A percentile compares a stretch with the other conserved stretches of the same genome.
Evolutionary conservation across 2,329 filamentous ascomycete species (phyloP).

Genomic region (Blastomyces percursus): DNA sequence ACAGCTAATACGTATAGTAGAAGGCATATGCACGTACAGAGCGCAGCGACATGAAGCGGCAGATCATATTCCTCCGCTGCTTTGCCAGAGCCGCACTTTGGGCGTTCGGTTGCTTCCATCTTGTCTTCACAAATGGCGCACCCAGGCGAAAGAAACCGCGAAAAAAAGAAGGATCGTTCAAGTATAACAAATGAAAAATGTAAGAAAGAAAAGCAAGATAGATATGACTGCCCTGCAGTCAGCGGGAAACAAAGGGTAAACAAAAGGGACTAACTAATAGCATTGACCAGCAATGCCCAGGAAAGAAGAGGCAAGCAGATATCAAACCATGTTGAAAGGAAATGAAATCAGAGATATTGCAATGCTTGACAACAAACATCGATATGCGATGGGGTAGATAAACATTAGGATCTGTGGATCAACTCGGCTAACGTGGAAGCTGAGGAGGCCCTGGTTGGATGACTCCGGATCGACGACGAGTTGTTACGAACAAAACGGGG

Average conservation of each 20-base stretch:
- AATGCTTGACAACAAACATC: neutral
- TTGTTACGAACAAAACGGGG: neutral
- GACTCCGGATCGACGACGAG: neutral
- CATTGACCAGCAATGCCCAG: constrained; percentile 12
- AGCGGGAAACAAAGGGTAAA: neutral
- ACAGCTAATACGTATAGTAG: neutral
- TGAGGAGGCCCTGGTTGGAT: neutral
- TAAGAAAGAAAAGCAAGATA: neutral
- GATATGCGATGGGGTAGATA: neutral
- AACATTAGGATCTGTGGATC: neutral
- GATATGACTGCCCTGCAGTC: neutral
- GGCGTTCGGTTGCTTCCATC: constrained; percentile 7
- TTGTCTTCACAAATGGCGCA: constrained; percentile 6
- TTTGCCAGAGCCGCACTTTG: constrained; percentile 11
- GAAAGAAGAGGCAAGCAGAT: neutral
- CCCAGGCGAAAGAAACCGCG: constrained; percentile 1
- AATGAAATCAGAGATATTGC: neutral
- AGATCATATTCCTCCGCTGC: constrained; percentile 13
- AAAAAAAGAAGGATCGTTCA: constrained; percentile 1
- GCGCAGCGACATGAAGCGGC: constrained; percentile 13
- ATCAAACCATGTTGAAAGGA: neutral
- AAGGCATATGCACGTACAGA: constrained; percentile 10
- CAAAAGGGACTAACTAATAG: constrained; percentile 6
- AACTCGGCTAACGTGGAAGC: neutral
- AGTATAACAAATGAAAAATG: constrained; percentile 1